phyloP scores from a whole-genome alignment of 805 yeast species.

The Pichia kluyveri region DNA sequence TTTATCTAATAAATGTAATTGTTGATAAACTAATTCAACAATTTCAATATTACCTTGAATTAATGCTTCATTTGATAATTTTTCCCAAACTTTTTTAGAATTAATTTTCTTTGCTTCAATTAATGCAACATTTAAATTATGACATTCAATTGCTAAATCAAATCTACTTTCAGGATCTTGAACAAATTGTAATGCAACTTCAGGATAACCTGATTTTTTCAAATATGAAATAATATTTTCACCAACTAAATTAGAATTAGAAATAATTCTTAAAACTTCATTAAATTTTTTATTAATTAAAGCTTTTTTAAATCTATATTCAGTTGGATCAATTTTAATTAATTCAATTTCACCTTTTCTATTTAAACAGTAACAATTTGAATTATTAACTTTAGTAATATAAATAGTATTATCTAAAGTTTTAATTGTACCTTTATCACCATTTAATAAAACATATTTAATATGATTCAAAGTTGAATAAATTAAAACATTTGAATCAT shows the following conservation, averaged over 20 bases:
- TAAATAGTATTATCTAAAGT: slow-evolving; percentile 86
- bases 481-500: slow-evolving; percentile 81
- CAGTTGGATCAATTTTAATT: slow-evolving; percentile 85
- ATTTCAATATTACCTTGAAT: slow-evolving; percentile 80
- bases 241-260: slow-evolving; percentile 86
- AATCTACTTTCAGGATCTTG: slow-evolving; percentile 94
- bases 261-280: slow-evolving; percentile 86
- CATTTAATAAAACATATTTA: slow-evolving; percentile 86
- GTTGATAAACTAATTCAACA: slow-evolving; percentile 84
- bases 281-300: slow-evolving; percentile 80
- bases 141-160: slow-evolving; percentile 91
- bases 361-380: slow-evolving; percentile 68
- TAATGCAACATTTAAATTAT: slow-evolving; percentile 79
- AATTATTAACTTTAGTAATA: slow-evolving; percentile 61
- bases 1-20: slow-evolving; percentile 77
- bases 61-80: slow-evolving; percentile 77
- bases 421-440: slow-evolving; percentile 91
- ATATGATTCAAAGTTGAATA: slow-evolving; percentile 94
- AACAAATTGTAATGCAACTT: slow-evolving; percentile 93
- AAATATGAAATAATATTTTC: slow-evolving; percentile 93
- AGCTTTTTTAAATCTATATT: slow-evolving; percentile 92
- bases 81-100: slow-evolving; percentile 64
- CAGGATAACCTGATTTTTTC: slow-evolving; percentile 94
- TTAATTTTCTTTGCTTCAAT: slow-evolving; percentile 78
- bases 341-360: slow-evolving; percentile 80